These are phyloP conservation scores for Penstemon barbatus DNA, from an alignment of 257 asterid species.

Conservation along the genomic window DNA sequence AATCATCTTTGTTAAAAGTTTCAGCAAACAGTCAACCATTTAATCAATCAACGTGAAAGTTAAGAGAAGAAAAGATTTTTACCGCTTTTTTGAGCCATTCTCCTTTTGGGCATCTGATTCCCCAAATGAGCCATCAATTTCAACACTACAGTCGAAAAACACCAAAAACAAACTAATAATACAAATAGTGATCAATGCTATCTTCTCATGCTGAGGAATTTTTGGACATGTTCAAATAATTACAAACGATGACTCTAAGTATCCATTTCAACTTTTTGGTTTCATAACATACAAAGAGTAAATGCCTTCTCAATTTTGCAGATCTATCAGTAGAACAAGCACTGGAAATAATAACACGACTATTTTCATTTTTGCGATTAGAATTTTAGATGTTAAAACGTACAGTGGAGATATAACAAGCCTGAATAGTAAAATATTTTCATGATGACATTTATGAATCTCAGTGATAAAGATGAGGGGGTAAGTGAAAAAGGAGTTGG, in stretches of 20 bases:
- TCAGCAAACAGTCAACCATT: not conserved
- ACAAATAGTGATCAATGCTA: conserved; percentile 3
- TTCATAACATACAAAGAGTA: conserved; percentile 6
- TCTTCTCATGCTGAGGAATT: not conserved
- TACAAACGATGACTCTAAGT: not conserved
- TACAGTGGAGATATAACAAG: no score
- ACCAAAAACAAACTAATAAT: not conserved
- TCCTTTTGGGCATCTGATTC: conserved; percentile 62
- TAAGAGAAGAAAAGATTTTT: conserved; percentile 19
- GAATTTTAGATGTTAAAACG: no score
- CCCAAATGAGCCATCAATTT: conserved; percentile 65
- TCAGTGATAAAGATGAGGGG: no score
- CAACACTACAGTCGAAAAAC: conserved; percentile 43
- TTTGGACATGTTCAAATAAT: not conserved
- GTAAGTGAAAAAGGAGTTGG: no score
- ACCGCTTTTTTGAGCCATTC: conserved; percentile 73
- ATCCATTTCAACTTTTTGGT: not conserved
- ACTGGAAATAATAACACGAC: no score
- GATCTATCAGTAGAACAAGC: no score
- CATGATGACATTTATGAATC: no score
- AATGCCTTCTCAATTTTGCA: not conserved
- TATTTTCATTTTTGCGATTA: no score
- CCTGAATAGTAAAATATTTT: no score
- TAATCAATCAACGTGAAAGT: conserved; percentile 4
- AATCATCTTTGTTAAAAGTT: not conserved